Conservation (phyloP, 1,284 basidiomycete genomes). For the Peniophora sp. region DNA sequence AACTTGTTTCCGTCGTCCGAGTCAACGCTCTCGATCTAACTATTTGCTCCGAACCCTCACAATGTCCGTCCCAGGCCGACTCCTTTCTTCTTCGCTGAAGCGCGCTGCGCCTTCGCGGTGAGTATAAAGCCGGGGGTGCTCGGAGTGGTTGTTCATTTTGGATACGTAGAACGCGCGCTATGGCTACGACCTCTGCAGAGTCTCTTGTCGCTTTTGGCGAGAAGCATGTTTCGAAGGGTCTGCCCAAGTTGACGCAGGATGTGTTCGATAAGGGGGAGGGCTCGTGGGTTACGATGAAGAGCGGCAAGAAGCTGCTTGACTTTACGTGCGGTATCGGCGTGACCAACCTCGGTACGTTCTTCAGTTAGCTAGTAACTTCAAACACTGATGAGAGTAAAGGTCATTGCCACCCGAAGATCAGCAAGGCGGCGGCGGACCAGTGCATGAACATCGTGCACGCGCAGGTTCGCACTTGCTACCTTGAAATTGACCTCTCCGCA, state of each 20-base stretch:
- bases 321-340: slow-evolving; percentile 87
- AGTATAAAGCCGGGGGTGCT: neutral
- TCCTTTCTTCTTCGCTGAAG: neutral
- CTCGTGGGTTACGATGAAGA: slow-evolving; percentile 63
- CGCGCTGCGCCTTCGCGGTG: neutral
- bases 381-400: slow-evolving; percentile 32
- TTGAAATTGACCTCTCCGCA: neutral
- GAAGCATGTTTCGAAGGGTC: slow-evolving; percentile 63
- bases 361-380: neutral
- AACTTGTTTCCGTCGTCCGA: neutral
- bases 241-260: slow-evolving; percentile 60
- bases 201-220: slow-evolving; percentile 39
- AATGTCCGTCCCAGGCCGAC: neutral
- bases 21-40: neutral
- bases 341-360: slow-evolving; percentile 58
- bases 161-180: neutral
- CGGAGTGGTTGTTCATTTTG: too few relatives aligned
- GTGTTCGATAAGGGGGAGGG: slow-evolving; percentile 76
- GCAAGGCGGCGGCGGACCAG: slow-evolving; percentile 81
- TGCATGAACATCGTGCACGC: slow-evolving; percentile 76
- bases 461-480: slow-evolving; percentile 36
- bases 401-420: slow-evolving; percentile 83
- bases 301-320: slow-evolving; percentile 71
- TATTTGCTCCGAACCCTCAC: neutral
- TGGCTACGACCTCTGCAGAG: slow-evolving; percentile 5